Conservation (phyloP, 345 rosid genomes). For the Salix brachista region DNA sequence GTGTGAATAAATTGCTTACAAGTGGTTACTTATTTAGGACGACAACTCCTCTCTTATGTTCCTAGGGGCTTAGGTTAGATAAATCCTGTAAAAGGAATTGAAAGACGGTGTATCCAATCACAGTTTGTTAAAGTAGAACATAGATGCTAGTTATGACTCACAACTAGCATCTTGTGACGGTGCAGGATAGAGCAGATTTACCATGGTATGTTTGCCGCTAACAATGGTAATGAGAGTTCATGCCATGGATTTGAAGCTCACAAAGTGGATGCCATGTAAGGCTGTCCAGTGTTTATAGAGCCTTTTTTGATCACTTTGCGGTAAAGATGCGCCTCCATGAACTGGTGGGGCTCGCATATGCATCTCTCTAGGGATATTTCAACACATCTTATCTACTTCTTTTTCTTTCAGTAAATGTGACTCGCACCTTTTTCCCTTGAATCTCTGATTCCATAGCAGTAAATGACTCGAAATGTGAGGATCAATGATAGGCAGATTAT, state of each 20-base stretch:
- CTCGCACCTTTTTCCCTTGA: background rate
- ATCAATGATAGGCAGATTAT: background rate
- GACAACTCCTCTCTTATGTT: background rate
- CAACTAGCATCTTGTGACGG: background rate
- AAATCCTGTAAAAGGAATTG: background rate
- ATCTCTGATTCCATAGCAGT: background rate
- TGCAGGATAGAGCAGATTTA: background rate
- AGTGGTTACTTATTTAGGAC: background rate
- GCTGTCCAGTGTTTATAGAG: background rate
- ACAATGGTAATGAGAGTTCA: background rate
- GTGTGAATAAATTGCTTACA: slow-evolving; percentile 1
- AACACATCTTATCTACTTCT: background rate
- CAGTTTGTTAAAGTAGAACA: background rate
- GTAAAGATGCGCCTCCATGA: background rate
- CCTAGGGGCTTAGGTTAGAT: background rate
- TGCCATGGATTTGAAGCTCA: background rate
- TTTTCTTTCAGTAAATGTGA: background rate
- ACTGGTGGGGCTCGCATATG: background rate
- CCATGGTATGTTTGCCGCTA: background rate
- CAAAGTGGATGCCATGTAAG: background rate
- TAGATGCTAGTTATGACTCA: background rate
- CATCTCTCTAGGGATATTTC: background rate
- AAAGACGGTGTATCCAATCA: background rate
- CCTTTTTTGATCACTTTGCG: background rate
- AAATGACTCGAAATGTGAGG: background rate